Conservation (phyloP, 2,329 filamentous ascomycete species). For the Mycocentrospora acerina region DNA sequence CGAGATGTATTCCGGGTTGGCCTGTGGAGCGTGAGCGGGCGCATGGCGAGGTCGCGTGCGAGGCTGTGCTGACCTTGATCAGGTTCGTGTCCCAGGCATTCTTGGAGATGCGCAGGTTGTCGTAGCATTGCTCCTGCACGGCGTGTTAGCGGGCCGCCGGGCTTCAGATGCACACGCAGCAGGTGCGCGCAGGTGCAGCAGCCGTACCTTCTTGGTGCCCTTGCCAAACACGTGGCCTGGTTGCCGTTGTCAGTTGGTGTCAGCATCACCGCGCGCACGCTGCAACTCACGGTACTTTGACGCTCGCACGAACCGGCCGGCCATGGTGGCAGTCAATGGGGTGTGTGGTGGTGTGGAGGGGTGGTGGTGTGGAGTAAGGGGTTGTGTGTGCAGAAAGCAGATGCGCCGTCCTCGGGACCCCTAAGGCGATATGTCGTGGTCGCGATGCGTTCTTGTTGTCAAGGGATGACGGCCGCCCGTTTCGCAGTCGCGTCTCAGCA, state of each 20-base stretch:
- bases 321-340: conserved; percentile 51
- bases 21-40: conserved; percentile 55
- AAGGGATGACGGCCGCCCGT: conserved; percentile 5
- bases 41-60: conserved; percentile 31
- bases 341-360: too few relatives aligned
- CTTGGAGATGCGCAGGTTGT: conserved; percentile 93
- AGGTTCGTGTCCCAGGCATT: conserved; percentile 99
- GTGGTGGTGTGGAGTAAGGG: too few relatives aligned
- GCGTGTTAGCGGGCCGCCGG: conserved; percentile 15
- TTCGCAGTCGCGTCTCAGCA: conserved; percentile 14
- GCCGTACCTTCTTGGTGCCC: conserved; percentile 75
- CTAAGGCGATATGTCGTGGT: conserved; percentile 1
- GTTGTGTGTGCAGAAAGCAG: conserved; percentile 3
- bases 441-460: conserved; percentile 1
- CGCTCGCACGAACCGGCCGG: conserved; percentile 70
- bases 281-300: conserved; percentile 67
- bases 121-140: conserved; percentile 85
- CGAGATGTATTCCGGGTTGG: conserved; percentile 90
- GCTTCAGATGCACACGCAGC: too few relatives aligned
- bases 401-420: conserved; percentile 12
- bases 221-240: conserved; percentile 98
- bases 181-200: background rate
- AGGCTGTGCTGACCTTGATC: conserved; percentile 71
- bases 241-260: conserved; percentile 21
- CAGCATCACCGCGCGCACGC: conserved; percentile 24